These are phyloP conservation scores for Lactifluus rugatus DNA, from an alignment of 768 basidiomycete genomes.

Conservation along the genomic window DNA sequence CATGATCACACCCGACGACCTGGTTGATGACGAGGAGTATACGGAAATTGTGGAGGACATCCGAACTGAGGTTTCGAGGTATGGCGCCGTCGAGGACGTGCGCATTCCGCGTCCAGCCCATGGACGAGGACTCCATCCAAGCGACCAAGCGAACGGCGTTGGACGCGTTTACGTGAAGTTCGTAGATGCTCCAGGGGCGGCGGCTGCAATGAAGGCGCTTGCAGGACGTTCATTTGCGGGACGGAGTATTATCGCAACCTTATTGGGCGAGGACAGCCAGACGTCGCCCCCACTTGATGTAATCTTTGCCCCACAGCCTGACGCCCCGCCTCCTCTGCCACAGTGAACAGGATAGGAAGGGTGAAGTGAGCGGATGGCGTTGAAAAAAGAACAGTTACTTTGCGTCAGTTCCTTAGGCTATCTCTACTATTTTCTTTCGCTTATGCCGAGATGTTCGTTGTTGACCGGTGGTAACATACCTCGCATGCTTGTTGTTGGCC, in stretches of 20 bases:
- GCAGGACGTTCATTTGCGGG: slow-evolving; percentile 87
- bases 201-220: slow-evolving; percentile 68
- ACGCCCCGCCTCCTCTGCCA: slow-evolving; percentile 71
- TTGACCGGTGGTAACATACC: background rate
- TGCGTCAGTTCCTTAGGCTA: slow-evolving; percentile 4
- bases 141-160: slow-evolving; percentile 84
- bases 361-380: background rate
- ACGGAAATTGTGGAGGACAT: slow-evolving; percentile 92
- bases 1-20: slow-evolving; percentile 94
- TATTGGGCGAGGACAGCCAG: slow-evolving; percentile 75
- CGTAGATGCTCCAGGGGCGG: slow-evolving; percentile 47
- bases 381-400: background rate
- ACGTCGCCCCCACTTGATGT: slow-evolving; percentile 74
- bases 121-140: slow-evolving; percentile 12
- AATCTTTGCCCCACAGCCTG: slow-evolving; percentile 79
- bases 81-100: slow-evolving; percentile 74
- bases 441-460: background rate
- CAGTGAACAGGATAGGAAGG: slow-evolving; percentile 18
- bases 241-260: slow-evolving; percentile 76
- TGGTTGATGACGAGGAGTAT: slow-evolving; percentile 85
- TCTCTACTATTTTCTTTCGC: background rate
- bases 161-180: slow-evolving; percentile 96
- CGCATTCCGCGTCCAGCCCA: slow-evolving; percentile 79
- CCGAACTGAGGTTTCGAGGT: slow-evolving; percentile 78
- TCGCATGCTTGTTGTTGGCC: background rate